Base-by-base conservation (phyloP, 2,329 filamentous ascomycete species). In the Exserohilum turcica region DNA sequence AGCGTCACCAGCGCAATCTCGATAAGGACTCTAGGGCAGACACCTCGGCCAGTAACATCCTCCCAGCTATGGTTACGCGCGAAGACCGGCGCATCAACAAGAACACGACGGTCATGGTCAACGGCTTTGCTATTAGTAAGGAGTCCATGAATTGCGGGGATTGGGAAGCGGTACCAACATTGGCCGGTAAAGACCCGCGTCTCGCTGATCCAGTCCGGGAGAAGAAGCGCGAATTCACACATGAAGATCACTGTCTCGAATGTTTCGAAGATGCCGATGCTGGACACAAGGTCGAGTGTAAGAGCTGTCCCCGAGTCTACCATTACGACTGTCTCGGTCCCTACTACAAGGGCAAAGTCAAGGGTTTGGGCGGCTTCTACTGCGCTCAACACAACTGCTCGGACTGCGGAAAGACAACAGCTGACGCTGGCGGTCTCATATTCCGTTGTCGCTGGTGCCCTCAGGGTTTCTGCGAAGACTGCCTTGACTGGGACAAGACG, bases 81-180 rank as follows among this genome's bases (percentile, higher is more conserved):
- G 76, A 76, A 8, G 79, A 83, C 38, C 77, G 84, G 2, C 77
- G 83, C 7, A 71, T 77, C 5, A 81, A 80, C 42, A 86, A 86
- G 65, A 82, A 85, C 52, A 82, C 80, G 1, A 84, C 81, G 0
- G 80, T 86, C 32, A 80, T 82, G 74, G 71, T 85, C 1, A 76
- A 82, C 55, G 83, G 83, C 0, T 85, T 77, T 60, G 79, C 79
- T 2, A 78, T 86, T 45, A 80, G 72, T 48, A 86, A 86, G 59
- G 81, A 84, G 27, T 82, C 79, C 0, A 73, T 85, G 58, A 71
- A 72, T 8, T 84, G 82, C 53, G 76, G 67, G 2, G 74, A 80
- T 49, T 83, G 82, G 77, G 83, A 85, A 62, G 82, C 83, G 3
- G 82, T 85, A 1, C 81, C 82, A 1, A 85, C 82, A 0, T 63